Percentiles rank a stretch among this genome's conserved stretches.
These are phyloP conservation scores for Penstemon newberryi DNA, from an alignment of 257 asterid genomes.

Conservation along the genomic window DNA sequence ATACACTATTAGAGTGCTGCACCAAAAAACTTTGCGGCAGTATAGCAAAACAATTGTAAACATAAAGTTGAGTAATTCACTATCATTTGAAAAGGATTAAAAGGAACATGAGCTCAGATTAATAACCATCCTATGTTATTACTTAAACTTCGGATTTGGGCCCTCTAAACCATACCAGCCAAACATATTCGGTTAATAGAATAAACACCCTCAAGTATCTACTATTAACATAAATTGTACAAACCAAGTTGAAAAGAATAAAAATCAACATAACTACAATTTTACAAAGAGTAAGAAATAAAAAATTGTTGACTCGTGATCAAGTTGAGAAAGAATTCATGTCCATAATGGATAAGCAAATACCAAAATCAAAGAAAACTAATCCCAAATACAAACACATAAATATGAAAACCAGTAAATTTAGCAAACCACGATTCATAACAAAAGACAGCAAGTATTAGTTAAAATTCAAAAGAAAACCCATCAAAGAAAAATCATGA, in stretches of 20 bases:
- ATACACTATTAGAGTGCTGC: too few relatives aligned
- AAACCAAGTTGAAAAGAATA: neutral
- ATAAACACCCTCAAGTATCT: neutral
- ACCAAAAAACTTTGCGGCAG: too few relatives aligned
- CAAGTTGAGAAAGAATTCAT: neutral
- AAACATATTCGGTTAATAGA: too few relatives aligned
- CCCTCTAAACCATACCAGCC: too few relatives aligned
- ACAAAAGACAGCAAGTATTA: neutral
- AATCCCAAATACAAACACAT: neutral
- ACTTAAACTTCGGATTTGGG: too few relatives aligned
- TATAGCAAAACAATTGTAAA: too few relatives aligned
- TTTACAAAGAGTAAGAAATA: neutral
- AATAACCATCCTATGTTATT: too few relatives aligned
- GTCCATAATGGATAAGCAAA: neutral
- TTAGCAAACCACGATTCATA: too few relatives aligned
- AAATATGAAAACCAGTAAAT: neutral
- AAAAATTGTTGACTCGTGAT: neutral
- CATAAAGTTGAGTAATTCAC: too few relatives aligned
- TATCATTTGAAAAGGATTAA: too few relatives aligned
- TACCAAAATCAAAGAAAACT: slow-evolving; percentile 1
- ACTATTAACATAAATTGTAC: neutral
- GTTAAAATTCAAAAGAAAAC: neutral
- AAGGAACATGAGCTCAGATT: too few relatives aligned
- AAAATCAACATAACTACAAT: neutral
- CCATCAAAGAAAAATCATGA: slow-evolving; percentile 24